These are phyloP conservation scores for Daedalea quercina DNA, from an alignment of 768 basidiomycete species.

Conservation along the genomic window DNA sequence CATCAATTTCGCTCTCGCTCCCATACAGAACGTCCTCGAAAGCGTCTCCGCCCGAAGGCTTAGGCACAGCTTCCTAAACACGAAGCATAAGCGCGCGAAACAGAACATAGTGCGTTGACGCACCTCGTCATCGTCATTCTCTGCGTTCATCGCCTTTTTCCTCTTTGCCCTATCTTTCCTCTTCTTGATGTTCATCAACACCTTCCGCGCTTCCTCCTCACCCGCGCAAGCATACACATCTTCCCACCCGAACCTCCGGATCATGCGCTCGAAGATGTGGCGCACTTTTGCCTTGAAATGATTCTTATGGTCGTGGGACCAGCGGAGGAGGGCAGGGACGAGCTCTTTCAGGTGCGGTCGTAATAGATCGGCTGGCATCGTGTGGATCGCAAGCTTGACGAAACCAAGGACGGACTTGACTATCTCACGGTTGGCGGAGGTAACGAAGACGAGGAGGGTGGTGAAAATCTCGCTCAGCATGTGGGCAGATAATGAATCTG, in stretches of 20 bases:
- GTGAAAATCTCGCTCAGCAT: conserved; percentile 82
- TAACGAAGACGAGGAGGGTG: conserved; percentile 85
- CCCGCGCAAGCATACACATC: conserved; percentile 69
- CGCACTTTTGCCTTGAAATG: conserved; percentile 97
- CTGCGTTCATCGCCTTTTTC: conserved; percentile 57
- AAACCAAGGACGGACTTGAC: conserved; percentile 96
- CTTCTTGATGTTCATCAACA: conserved; percentile 92
- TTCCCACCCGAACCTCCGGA: conserved; percentile 85
- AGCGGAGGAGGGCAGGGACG: conserved; percentile 78
- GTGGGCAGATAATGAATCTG: conserved; percentile 60
- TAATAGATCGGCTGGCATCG: conserved; percentile 64
- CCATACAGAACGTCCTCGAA: conserved; percentile 98
- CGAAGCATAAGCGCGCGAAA: conserved; percentile 3
- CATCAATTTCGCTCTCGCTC: conserved; percentile 86
- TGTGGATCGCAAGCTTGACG: conserved; percentile 88
- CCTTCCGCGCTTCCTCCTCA: conserved; percentile 80
- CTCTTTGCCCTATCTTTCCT: conserved; percentile 90
- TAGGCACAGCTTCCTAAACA: conserved; percentile 28
- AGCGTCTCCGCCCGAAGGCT: conserved; percentile 57
- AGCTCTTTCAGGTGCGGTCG: conserved; percentile 71
- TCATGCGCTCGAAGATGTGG: conserved; percentile 94
- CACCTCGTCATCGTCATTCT: conserved; percentile 49
- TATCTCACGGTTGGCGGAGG: conserved; percentile 94
- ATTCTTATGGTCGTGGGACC: conserved; percentile 98
- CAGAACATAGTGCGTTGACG: conserved; percentile 25